These are phyloP conservation scores for Metschnikowia dekortorum DNA, from an alignment of 805 yeast genomes.

Conservation along the genomic window DNA sequence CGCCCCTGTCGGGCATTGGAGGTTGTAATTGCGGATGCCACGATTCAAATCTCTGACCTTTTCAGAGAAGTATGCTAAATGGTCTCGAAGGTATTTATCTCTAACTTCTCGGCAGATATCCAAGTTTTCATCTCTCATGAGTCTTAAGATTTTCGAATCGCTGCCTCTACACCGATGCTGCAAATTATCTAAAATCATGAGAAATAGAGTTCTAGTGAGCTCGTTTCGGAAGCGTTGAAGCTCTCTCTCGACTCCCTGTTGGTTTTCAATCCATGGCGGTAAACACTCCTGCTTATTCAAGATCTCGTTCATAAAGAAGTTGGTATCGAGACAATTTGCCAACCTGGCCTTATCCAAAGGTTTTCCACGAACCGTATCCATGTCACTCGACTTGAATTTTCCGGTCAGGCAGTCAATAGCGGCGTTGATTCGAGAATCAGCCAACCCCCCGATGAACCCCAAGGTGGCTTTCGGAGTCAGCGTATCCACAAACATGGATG, in stretches of 20 bases:
- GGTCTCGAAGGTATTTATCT: neutral
- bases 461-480: slow-evolving; percentile 41
- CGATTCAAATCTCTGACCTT: slow-evolving; percentile 13
- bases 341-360: slow-evolving; percentile 52
- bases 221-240: slow-evolving; percentile 45
- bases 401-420: slow-evolving; percentile 60
- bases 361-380: slow-evolving; percentile 52
- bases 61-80: slow-evolving; percentile 7
- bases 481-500: slow-evolving; percentile 42
- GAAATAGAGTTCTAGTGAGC: slow-evolving; percentile 34
- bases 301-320: slow-evolving; percentile 75
- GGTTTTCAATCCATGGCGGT: slow-evolving; percentile 90
- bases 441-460: slow-evolving; percentile 59
- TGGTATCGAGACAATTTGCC: slow-evolving; percentile 56
- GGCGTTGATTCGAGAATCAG: slow-evolving; percentile 72
- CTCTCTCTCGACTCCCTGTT: slow-evolving; percentile 49
- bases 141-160: neutral
- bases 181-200: neutral
- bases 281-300: slow-evolving; percentile 69
- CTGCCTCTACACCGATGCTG: neutral
- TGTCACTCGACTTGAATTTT: slow-evolving; percentile 52
- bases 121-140: neutral
- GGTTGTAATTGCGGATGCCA: slow-evolving; percentile 31
- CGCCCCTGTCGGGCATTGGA: slow-evolving; percentile 35
- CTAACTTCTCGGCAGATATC: neutral